phyloP scores from a whole-genome alignment of 352 stramenopile species.

The Phytophthora pini region DNA sequence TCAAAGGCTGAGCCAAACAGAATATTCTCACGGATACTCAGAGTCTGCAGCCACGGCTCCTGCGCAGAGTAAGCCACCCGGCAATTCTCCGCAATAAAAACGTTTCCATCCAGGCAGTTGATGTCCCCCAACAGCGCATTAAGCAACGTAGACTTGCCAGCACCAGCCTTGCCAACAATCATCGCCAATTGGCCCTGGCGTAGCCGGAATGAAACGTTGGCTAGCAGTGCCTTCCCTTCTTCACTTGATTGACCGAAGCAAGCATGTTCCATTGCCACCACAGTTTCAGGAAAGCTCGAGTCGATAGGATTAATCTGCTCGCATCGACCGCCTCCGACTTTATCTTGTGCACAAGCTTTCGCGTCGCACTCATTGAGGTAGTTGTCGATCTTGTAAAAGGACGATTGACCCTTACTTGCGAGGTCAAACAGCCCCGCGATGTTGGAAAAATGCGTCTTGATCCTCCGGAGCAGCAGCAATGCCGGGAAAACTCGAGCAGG shows the following conservation, averaged over 20 bases:
- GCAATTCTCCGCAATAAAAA: slow-evolving; percentile 42
- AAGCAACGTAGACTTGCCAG: slow-evolving; percentile 71
- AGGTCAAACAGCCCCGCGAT: slow-evolving; percentile 39
- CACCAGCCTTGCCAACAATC: slow-evolving; percentile 62
- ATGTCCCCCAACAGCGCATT: slow-evolving; percentile 58
- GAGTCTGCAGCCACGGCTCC: slow-evolving; percentile 96
- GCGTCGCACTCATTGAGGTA: slow-evolving; percentile 23
- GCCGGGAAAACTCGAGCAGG: slow-evolving; percentile 44
- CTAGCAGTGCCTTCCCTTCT: slow-evolving; percentile 48
- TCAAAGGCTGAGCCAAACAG: slow-evolving; percentile 92
- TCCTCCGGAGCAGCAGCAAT: slow-evolving; percentile 41
- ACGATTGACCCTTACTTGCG: slow-evolving; percentile 24
- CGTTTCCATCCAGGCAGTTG: slow-evolving; percentile 44
- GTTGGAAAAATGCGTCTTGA: slow-evolving; percentile 40
- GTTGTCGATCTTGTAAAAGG: slow-evolving; percentile 33
- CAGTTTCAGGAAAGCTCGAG: slow-evolving; percentile 25
- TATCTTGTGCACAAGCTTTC: slow-evolving; percentile 12
- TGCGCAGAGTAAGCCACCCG: slow-evolving; percentile 89
- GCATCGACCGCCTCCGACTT: slow-evolving; percentile 5
- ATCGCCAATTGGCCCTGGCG: slow-evolving; percentile 60
- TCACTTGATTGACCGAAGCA: slow-evolving; percentile 48
- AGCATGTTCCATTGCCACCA: slow-evolving; percentile 48
- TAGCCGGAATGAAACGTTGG: slow-evolving; percentile 58
- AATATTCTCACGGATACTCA: slow-evolving; percentile 97
- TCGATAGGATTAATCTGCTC: slow-evolving; percentile 1